Evolutionary conservation across 177 flowering plant species (phyloP).

Genomic region (Tripterygium wilfordii): DNA sequence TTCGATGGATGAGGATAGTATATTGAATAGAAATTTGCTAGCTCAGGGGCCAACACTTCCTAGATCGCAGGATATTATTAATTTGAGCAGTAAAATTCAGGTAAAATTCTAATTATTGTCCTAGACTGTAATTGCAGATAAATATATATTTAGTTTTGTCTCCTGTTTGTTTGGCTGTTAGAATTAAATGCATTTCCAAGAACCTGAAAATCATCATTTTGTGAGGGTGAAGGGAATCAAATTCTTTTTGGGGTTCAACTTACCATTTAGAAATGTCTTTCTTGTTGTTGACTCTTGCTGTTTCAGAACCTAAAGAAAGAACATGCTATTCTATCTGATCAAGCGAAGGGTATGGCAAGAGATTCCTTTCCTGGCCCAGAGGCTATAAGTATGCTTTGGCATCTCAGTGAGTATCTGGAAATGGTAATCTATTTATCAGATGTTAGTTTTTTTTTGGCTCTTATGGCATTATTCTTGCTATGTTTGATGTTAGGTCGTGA

Average conservation of each 20-base stretch:
- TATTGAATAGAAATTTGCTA: slow-evolving; percentile 15
- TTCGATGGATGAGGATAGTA: slow-evolving; percentile 20
- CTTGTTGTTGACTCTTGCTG: slow-evolving; percentile 2
- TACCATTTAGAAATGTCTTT: too few relatives aligned
- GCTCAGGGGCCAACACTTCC: slow-evolving; percentile 38
- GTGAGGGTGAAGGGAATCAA: too few relatives aligned
- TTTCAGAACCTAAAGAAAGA: slow-evolving; percentile 47
- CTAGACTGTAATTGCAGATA: not conserved
- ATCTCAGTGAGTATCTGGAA: slow-evolving; percentile 39
- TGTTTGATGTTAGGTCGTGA: slow-evolving; percentile 40
- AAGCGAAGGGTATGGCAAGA: slow-evolving; percentile 34
- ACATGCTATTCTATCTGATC: slow-evolving; percentile 33
- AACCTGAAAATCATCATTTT: too few relatives aligned
- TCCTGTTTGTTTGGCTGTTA: not conserved
- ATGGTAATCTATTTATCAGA: not conserved
- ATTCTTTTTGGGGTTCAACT: too few relatives aligned
- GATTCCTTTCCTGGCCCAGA: slow-evolving; percentile 40
- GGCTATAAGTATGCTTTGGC: slow-evolving; percentile 29
- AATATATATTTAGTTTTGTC: not conserved
- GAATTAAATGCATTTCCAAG: not conserved
- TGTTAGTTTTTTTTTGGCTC: not conserved
- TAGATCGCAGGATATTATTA: slow-evolving; percentile 35
- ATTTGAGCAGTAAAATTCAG: slow-evolving; percentile 42
- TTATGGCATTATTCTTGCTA: slow-evolving; percentile 1
- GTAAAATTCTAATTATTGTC: slow-evolving; percentile 19